Evolutionary conservation across 495 filamentous ascomycete genomes (phyloP), one percentile per base, ranked within the genome.

Genomic region (Paragyromitra xinjiangensis): DNA sequence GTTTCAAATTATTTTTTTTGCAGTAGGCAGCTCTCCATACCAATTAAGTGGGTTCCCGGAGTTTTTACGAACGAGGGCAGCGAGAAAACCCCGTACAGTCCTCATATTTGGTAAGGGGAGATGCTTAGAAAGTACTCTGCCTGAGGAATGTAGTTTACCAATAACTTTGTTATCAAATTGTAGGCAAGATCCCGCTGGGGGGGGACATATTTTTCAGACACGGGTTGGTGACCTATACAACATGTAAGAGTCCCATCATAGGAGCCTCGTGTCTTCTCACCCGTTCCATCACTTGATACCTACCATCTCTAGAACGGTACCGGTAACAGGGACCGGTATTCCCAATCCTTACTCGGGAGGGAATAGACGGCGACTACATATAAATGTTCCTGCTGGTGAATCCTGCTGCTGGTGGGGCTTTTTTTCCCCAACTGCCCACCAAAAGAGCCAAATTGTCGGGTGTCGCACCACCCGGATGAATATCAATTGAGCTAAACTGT

Each of bases 261-360:
- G 40, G 40, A 48, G 39, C 48, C 37, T 55, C 53, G 56, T 75
- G 67, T 64, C 22, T 37, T 64, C 56, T 73, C 42, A 7, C 56
- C 58, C 37, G 67, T 76, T 59, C 40, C 74, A 76, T 76, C 61
- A 77, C 74, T 77, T 71, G 73, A 76, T 76, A 26, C 74, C 50
- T 76, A 26, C 74, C 50, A 76, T 51, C 39, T 56, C 40, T 53
- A 73, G 51, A 12, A 45, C 59, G 40, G 50, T 73, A 77, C 73
- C 67, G 68, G 73, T 75, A 75, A 70, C 34, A 53, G 55, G 72
- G 64, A 64, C 73, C 68, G 59, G 59, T 76, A 72, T 37, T 64
- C 73, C 73, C 39, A 77, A 73, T 58, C 48, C 59, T 26, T 56
- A 51, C 65, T 45, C 48, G 37, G 37, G 16, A 44, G 40, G 45